Evolutionary conservation across 208 protist species (phyloP), one percentile per base, ranked within the genome.

Genomic region (Trypanosoma avium): DNA sequence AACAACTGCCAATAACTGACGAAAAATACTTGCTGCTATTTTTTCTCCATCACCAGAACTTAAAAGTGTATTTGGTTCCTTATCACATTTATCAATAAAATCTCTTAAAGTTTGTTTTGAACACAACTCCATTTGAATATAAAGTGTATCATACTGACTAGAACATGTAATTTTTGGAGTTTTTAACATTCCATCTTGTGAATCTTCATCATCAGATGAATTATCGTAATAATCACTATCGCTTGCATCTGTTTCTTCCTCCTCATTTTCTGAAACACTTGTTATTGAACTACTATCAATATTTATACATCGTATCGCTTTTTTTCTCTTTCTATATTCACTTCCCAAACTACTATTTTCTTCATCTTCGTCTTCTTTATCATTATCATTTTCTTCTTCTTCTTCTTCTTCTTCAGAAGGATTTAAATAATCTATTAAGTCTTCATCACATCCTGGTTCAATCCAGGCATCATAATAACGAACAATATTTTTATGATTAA

Each of bases 391-490:
- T 3, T 36, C 4, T 19, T 67, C 61, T 0, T 58, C 61, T 26
- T 56, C 61, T 19, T 58, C 49, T 24, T 57, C 59, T 36, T 73
- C 67, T 26, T 68, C 50, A 47, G 24, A 48, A 21, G 71, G 62
- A 21, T 79, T 71, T 7, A 88, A 61, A 71, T 84, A 92, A 13
- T 70, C 52, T n/a, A 71, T 61, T 21, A 95, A 59, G 8, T 90
- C 83, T 40, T 91, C 84, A 43, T 88, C 81, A 43, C 79, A 90
- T n/a, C 88, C 89, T 57, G 86, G 80, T 46, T 93, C 89, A 12
- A 92, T 77, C 86, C 89, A 95, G 21, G 86, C 89, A 70, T 95
- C 84, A 60, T 93, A 95, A 70, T 95, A 95, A 27, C 89, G 86
- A 10, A 95, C 89, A 57, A 95, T 86, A 61, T 92, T 84, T 50